Percentiles rank a stretch among this genome's conserved stretches.
Evolutionary conservation across 2,329 filamentous ascomycete genomes (phyloP).

Genomic region (Neofusicoccum ribis): DNA sequence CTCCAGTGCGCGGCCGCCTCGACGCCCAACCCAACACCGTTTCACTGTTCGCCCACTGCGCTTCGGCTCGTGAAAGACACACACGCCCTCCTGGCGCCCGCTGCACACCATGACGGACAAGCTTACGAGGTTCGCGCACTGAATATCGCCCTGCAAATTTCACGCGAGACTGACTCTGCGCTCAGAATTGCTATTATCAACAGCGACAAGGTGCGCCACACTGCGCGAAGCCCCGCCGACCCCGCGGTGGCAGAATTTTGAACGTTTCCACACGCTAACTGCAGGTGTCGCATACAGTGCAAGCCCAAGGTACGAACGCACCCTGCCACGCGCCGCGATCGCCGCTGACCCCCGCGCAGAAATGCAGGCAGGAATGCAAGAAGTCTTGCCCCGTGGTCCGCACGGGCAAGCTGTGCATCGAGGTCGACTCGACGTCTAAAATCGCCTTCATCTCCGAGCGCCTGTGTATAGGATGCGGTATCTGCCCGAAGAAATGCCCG

Average conservation of each 20-base stretch:
- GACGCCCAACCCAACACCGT: slow-evolving; percentile 12
- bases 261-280: slow-evolving; percentile 19
- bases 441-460: slow-evolving; percentile 98
- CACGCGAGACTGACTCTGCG: slow-evolving; percentile 14
- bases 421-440: slow-evolving; percentile 83
- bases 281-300: slow-evolving; percentile 57
- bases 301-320: slow-evolving; percentile 71
- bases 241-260: slow-evolving; percentile 30
- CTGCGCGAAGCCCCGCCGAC: slow-evolving; percentile 16
- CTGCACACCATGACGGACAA: slow-evolving; percentile 76
- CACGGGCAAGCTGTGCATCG: slow-evolving; percentile 95
- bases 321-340: not conserved
- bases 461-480: slow-evolving; percentile 97
- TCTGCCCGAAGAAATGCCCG: slow-evolving; percentile 98
- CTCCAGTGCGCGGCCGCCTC: slow-evolving; percentile 5
- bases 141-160: not conserved
- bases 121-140: slow-evolving; percentile 75
- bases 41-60: slow-evolving; percentile 2
- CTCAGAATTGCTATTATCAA: slow-evolving; percentile 97
- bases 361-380: slow-evolving; percentile 99
- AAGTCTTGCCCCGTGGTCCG: slow-evolving; percentile 97
- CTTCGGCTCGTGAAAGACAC: slow-evolving; percentile 1
- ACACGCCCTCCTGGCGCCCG: not conserved
- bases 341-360: slow-evolving; percentile 52
- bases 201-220: slow-evolving; percentile 79